These are phyloP conservation scores for Neofusicoccum laricinum DNA, from an alignment of 2,329 filamentous ascomycete genomes.

Conservation along the genomic window DNA sequence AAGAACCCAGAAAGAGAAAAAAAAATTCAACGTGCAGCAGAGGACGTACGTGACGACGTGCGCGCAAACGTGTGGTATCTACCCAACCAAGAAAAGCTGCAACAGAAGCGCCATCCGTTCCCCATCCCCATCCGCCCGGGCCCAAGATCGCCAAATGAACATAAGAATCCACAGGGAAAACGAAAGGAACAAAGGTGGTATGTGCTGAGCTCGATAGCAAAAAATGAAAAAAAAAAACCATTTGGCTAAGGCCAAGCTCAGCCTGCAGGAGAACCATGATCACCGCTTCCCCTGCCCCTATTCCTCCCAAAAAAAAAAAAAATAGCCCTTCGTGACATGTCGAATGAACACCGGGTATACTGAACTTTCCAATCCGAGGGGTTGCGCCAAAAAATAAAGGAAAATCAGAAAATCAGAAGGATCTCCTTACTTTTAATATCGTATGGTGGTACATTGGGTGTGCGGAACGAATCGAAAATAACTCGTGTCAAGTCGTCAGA, in stretches of 20 bases:
- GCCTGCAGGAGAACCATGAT: background rate
- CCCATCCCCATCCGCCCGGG: background rate
- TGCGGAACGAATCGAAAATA: slow-evolving; percentile 11
- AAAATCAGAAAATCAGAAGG: background rate
- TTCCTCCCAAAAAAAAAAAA: slow-evolving; percentile 12
- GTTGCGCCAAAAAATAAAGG: background rate
- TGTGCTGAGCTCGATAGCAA: background rate
- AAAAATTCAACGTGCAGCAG: slow-evolving; percentile 8
- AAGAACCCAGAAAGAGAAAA: background rate
- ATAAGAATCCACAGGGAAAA: background rate
- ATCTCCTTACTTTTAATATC: slow-evolving; percentile 7
- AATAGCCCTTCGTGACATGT: slow-evolving; percentile 14
- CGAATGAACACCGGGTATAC: slow-evolving; percentile 15
- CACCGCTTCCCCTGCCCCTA: slow-evolving; percentile 10
- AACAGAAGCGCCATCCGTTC: slow-evolving; percentile 1
- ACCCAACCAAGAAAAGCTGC: background rate
- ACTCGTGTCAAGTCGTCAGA: slow-evolving; percentile 12
- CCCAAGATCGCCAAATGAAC: background rate
- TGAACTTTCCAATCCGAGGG: background rate
- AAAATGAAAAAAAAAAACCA: background rate
- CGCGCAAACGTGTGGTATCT: slow-evolving; percentile 9
- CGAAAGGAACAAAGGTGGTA: background rate
- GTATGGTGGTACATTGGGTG: slow-evolving; percentile 9
- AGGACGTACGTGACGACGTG: slow-evolving; percentile 8
- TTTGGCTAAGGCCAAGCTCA: background rate